A percentile compares a stretch with the other conserved stretches of the same genome.
Evolutionary conservation across 2,329 filamentous ascomycete genomes (phyloP).

Genomic region (Fusarium pininemorale): DNA sequence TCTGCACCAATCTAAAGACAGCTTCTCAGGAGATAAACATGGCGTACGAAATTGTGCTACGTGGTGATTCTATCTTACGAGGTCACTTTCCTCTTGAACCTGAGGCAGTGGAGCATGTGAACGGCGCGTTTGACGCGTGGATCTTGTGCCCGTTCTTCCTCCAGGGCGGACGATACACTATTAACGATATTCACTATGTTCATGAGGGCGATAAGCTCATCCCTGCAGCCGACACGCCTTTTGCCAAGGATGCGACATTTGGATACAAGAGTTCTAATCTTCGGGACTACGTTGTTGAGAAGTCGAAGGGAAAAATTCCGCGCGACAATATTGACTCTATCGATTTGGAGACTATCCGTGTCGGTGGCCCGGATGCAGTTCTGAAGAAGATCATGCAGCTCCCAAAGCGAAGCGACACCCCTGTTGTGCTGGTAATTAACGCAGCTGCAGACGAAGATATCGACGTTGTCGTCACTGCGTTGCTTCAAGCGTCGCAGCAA

Average conservation of each 20-base stretch:
- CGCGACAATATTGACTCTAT: conserved; percentile 54
- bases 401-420: conserved; percentile 43
- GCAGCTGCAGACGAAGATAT: conserved; percentile 64
- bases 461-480: conserved; percentile 61
- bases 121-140: conserved; percentile 62
- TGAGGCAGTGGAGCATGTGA: conserved; percentile 59
- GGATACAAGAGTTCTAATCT: conserved; percentile 63
- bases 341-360: conserved; percentile 57
- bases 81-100: conserved; percentile 66
- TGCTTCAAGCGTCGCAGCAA: conserved; percentile 49
- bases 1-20: conserved; percentile 58
- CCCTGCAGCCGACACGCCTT: conserved; percentile 61
- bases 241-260: conserved; percentile 66
- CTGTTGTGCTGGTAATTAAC: conserved; percentile 56
- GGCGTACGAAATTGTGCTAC: conserved; percentile 63
- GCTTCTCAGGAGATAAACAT: conserved; percentile 53
- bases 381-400: conserved; percentile 50
- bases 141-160: conserved; percentile 67
- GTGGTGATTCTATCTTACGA: conserved; percentile 65
- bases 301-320: conserved; percentile 55
- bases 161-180: conserved; percentile 66
- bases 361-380: conserved; percentile 55
- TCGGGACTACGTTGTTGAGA: conserved; percentile 60
- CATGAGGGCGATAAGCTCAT: conserved; percentile 54
- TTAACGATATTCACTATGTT: conserved; percentile 67